Percentiles rank a stretch among this genome's conserved stretches.
Evolutionary conservation across 2,329 filamentous ascomycete genomes (phyloP).

Genomic region (Myriosclerotinia scirpicola): DNA sequence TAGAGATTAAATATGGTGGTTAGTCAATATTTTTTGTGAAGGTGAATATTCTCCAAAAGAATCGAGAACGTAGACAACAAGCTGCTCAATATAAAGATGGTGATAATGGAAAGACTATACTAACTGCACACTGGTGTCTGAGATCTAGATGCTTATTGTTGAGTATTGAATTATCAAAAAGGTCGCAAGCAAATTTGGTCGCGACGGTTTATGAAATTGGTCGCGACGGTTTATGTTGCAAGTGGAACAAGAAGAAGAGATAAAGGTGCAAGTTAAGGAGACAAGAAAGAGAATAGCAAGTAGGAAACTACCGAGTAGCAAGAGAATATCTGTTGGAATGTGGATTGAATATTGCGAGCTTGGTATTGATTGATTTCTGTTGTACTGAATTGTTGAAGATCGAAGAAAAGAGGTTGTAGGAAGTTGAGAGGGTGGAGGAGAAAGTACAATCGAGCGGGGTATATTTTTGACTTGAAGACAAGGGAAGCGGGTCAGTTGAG

Average conservation of each 20-base stretch:
- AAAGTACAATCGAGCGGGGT: not conserved
- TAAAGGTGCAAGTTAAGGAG: not conserved
- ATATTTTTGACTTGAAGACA: not conserved
- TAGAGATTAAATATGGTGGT: not conserved
- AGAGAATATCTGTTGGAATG: slow-evolving; percentile 1
- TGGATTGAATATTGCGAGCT: not conserved
- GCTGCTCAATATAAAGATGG: not conserved
- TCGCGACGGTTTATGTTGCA: too few species aligned
- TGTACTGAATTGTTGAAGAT: slow-evolving; percentile 11
- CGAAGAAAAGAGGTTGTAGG: slow-evolving; percentile 1
- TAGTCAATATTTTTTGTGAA: not conserved
- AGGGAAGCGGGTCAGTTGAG: not conserved
- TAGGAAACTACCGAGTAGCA: not conserved
- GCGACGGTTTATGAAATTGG: not conserved
- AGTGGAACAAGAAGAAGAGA: not conserved
- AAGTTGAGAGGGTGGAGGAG: not conserved
- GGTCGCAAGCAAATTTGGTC: not conserved
- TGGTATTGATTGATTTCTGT: not conserved
- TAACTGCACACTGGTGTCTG: slow-evolving; percentile 6
- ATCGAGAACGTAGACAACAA: not conserved
- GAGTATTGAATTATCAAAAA: not conserved
- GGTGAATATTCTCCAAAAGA: not conserved
- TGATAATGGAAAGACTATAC: not conserved
- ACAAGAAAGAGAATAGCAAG: slow-evolving; percentile 4
- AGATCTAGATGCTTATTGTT: not conserved